Conservation (phyloP, 768 basidiomycete species). For the Termitomyces sp. region DNA sequence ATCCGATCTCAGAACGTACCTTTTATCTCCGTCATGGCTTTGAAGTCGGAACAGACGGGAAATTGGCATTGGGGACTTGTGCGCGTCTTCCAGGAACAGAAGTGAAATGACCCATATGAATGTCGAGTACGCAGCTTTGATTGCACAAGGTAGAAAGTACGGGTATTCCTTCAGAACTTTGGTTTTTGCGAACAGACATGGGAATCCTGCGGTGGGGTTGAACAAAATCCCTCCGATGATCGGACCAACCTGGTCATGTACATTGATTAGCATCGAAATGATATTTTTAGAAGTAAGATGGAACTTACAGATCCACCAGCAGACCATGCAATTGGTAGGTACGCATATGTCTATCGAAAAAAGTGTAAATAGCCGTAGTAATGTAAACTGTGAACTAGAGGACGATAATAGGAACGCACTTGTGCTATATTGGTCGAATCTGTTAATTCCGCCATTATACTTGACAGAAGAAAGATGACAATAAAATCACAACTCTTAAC, state of each 20-base stretch:
- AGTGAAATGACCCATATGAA: background rate
- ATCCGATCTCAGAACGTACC: background rate
- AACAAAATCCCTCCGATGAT: background rate
- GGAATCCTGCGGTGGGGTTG: background rate
- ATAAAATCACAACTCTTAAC: background rate
- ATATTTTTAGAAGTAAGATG: background rate
- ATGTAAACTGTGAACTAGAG: background rate
- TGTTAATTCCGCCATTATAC: slow-evolving; percentile 72
- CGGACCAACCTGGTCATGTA: background rate
- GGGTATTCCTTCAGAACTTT: background rate
- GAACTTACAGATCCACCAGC: slow-evolving; percentile 9
- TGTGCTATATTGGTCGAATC: slow-evolving; percentile 68
- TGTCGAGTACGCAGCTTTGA: background rate
- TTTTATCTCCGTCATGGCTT: background rate
- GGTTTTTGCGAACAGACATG: background rate
- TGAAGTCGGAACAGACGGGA: background rate
- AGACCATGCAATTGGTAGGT: slow-evolving; percentile 54
- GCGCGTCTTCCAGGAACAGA: background rate
- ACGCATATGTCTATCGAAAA: slow-evolving; percentile 50
- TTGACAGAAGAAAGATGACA: slow-evolving; percentile 17
- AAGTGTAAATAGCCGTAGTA: background rate
- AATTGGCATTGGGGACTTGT: background rate
- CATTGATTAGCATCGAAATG: background rate
- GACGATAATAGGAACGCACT: slow-evolving; percentile 26
- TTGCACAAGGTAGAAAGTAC: background rate